Percentiles rank a stretch among this genome's conserved stretches.
Conservation (phyloP, 176 grass and related monocot species). For the Lolium multiflorum region DNA sequence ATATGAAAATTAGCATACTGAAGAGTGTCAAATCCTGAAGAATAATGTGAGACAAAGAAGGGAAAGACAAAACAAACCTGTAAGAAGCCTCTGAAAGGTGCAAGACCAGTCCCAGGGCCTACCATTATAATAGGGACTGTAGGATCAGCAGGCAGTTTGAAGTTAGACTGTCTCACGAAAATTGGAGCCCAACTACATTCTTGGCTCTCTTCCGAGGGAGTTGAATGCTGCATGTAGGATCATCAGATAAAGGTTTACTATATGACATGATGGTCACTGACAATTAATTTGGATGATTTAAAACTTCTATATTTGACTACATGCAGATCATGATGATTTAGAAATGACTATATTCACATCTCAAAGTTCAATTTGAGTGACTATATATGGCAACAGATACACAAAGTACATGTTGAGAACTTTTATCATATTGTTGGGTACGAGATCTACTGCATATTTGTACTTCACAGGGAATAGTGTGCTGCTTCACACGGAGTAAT, state of each 20-base stretch:
- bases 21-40: conserved; percentile 8
- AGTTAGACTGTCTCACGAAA: conserved; percentile 94
- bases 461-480: neutral
- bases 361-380: neutral
- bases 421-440: neutral
- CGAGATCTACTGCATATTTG: neutral
- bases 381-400: neutral
- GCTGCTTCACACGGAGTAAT: neutral
- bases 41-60: neutral
- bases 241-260: conserved; percentile 36
- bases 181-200: conserved; percentile 88
- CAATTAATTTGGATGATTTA: neutral
- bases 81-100: conserved; percentile 97
- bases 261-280: neutral
- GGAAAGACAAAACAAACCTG: conserved; percentile 58
- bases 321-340: conserved; percentile 9
- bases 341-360: neutral
- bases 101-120: conserved; percentile 92
- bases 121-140: conserved; percentile 91
- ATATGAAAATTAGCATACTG: neutral
- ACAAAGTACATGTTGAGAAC: neutral
- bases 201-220: conserved; percentile 67
- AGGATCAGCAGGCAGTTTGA: conserved; percentile 85
- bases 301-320: neutral
- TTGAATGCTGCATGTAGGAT: conserved; percentile 62